These are phyloP conservation scores for Mycogone perniciosa DNA, from an alignment of 2,329 filamentous ascomycete genomes.

Conservation along the genomic window DNA sequence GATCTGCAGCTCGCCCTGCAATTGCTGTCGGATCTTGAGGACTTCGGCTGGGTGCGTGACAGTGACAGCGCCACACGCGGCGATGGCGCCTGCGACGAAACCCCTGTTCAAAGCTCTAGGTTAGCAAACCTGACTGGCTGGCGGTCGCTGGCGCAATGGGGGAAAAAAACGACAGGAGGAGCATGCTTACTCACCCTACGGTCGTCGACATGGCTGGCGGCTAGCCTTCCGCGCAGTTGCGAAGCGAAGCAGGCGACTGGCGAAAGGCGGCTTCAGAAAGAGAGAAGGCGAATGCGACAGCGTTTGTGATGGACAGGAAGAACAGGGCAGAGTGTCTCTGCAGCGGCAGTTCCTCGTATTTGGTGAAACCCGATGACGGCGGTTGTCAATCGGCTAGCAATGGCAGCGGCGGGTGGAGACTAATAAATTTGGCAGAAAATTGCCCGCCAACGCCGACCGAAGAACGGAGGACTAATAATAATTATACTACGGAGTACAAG, in stretches of 20 bases:
- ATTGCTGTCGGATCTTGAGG: slow-evolving; percentile 97
- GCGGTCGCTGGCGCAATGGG: neutral
- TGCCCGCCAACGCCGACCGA: neutral
- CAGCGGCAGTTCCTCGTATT: too few relatives aligned
- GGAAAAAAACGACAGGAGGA: neutral
- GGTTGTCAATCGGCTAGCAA: neutral
- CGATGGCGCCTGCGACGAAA: slow-evolving; percentile 93
- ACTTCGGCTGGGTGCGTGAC: slow-evolving; percentile 98
- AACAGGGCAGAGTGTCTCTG: neutral
- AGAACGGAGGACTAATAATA: neutral
- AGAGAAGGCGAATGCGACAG: neutral
- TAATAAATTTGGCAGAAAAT: neutral
- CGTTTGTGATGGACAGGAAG: neutral
- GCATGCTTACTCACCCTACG: slow-evolving; percentile 5
- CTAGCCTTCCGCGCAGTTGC: slow-evolving; percentile 4
- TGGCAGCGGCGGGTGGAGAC: neutral
- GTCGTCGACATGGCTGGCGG: slow-evolving; percentile 13
- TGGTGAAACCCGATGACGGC: slow-evolving; percentile 1
- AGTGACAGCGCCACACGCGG: slow-evolving; percentile 93
- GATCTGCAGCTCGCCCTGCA: slow-evolving; percentile 89
- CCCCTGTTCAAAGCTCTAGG: slow-evolving; percentile 44
- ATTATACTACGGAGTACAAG: too few relatives aligned
- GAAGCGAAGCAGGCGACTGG: slow-evolving; percentile 3
- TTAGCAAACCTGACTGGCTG: too few relatives aligned
- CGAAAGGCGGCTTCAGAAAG: neutral